Conservation (phyloP, 768 basidiomycete species). For the Collybia sordida region DNA sequence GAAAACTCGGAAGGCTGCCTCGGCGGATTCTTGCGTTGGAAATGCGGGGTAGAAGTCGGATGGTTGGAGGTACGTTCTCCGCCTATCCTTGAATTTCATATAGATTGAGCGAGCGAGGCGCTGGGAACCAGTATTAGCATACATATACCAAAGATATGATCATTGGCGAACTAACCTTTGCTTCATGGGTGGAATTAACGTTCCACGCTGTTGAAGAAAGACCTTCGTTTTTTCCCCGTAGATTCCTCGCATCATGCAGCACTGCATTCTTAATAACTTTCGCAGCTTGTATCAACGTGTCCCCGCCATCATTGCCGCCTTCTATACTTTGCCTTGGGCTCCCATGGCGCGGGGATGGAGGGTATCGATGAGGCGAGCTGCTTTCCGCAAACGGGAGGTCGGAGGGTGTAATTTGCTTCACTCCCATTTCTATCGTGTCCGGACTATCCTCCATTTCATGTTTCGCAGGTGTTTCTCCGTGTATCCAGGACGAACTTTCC, state of each 20-base stretch:
- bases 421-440: too few species aligned
- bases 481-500: conserved; percentile 12
- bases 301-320: conserved; percentile 23
- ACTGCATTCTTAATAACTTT: conserved; percentile 68
- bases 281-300: conserved; percentile 54
- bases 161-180: conserved; percentile 46
- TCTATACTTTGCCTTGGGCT: neutral
- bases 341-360: conserved; percentile 26
- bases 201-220: conserved; percentile 47
- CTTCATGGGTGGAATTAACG: conserved; percentile 59
- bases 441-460: conserved; percentile 3
- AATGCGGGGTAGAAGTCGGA: conserved; percentile 74
- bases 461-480: neutral
- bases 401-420: conserved; percentile 8
- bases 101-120: conserved; percentile 70
- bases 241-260: conserved; percentile 74
- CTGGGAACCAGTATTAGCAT: conserved; percentile 26
- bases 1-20: conserved; percentile 72
- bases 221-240: conserved; percentile 49
- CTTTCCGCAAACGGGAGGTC: conserved; percentile 13
- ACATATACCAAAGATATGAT: neutral
- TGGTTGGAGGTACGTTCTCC: conserved; percentile 62
- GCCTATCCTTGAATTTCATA: conserved; percentile 53
- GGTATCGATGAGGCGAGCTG: conserved; percentile 36
- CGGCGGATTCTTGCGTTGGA: conserved; percentile 50